These are phyloP conservation scores for Metschnikowia kunwiensis DNA, from an alignment of 805 yeast species.

Conservation along the genomic window DNA sequence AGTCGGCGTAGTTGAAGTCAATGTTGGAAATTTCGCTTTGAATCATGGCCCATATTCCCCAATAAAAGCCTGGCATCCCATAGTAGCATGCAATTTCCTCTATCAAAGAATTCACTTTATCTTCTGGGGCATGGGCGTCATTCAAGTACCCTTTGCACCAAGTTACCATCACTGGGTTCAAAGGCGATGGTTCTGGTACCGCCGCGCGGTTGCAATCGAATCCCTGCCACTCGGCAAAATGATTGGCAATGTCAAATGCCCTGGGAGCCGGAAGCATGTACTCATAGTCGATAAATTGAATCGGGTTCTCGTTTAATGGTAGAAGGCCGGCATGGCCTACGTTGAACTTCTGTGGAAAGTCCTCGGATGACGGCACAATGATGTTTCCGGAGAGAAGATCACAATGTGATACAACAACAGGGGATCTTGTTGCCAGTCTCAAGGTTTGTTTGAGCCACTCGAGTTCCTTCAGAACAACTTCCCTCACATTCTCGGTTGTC, in stretches of 20 bases:
- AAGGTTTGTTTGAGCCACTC: conserved; percentile 49
- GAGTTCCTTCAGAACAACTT: conserved; percentile 49
- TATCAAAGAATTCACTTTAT: conserved; percentile 44
- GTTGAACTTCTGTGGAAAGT: conserved; percentile 1
- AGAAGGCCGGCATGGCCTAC: conserved; percentile 11
- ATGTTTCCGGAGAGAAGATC: conserved; percentile 75
- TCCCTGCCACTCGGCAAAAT: conserved; percentile 80
- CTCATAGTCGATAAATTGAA: conserved; percentile 68
- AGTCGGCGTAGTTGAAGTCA: conserved; percentile 66
- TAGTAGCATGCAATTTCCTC: conserved; percentile 58
- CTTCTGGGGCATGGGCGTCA: conserved; percentile 24
- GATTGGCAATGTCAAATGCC: conserved; percentile 73
- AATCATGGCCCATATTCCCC: conserved; percentile 84
- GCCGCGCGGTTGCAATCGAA: conserved; percentile 62
- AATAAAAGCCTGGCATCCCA: conserved; percentile 79
- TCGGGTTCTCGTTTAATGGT: conserved; percentile 33
- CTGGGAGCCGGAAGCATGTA: conserved; percentile 71
- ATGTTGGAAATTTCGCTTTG: conserved; percentile 66
- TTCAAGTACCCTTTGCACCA: conserved; percentile 62
- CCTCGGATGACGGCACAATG: conserved; percentile 44
- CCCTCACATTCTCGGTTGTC: conserved; percentile 27
- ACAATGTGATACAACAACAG: conserved; percentile 63
- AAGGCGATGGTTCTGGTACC: conserved; percentile 50
- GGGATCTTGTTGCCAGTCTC: conserved; percentile 38
- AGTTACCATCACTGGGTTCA: conserved; percentile 43